Evolutionary conservation across 108 stramenopile species (phyloP), one percentile per base, ranked within the genome.

Genomic region (Nitzschia sp.): DNA sequence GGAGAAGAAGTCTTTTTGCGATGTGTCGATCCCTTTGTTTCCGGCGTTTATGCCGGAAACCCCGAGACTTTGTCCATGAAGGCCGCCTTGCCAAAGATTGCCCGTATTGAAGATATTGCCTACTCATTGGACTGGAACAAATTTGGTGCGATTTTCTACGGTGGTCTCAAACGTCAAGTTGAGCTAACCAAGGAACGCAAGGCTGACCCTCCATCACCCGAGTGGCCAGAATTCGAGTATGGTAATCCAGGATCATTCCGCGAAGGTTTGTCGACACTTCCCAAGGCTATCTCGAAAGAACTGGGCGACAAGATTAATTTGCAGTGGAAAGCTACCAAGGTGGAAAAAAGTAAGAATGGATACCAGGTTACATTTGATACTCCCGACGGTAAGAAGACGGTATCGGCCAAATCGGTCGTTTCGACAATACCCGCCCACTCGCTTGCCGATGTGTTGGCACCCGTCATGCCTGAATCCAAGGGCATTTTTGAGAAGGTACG

Each of bases 1-100:
- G 98, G 98, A 49, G 85, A 85, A 45, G 97, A 98, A 75, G 90
- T 89, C 24, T 98, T 97, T 76, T 66, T 83, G 49, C 70, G 94
- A 28, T 74, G 89, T 47, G 97, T 98, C 64, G 98, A 98, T 59
- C 98, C 98, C 29, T 97, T 98, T 68, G 96, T 98, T 21, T 87
- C 84, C 21, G 98, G 98, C 11, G 96, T 98, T 2, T 98, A 98
- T 72, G 97, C 96, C 46, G 98, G 98, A 9, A 91, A 98, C 83
- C 98, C 98, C 4, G 80, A 89, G 46, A 88, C 85, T 59, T 72
- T 98, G 21, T 72, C 88, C 46, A 97, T 98, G 92, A 83, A 80
- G 65, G 87, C 95, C 38, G 96, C 98, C 13, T 70, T 98, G 46
- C 82, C 85, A 29, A 98, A 98, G 79, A 95, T 98, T 33, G 60